These are phyloP conservation scores for Xenosphaeropsis pyriputrescens DNA, from an alignment of 2,329 filamentous ascomycete genomes.

Conservation along the genomic window DNA sequence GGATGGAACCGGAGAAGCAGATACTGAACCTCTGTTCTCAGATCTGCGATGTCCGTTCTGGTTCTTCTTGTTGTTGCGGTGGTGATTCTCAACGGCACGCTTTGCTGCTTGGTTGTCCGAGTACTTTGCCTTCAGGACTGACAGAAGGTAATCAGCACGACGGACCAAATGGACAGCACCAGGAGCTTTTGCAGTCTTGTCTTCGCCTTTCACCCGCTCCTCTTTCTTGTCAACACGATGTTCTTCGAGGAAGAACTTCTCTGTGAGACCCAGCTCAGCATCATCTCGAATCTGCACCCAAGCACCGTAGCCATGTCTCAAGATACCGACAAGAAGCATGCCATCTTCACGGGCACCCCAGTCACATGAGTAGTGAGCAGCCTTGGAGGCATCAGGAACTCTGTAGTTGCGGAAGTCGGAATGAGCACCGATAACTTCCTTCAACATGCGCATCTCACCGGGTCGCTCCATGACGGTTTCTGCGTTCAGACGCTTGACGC, in stretches of 20 bases:
- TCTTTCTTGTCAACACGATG: constrained; percentile 97
- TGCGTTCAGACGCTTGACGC: constrained; percentile 89
- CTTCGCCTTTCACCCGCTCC: constrained; percentile 63
- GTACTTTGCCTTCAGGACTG: constrained; percentile 80
- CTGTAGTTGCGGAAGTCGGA: constrained; percentile 69
- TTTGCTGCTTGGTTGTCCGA: constrained; percentile 62
- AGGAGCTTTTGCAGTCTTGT: constrained; percentile 68
- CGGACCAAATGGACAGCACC: constrained; percentile 96
- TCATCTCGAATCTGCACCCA: constrained; percentile 95
- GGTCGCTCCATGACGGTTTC: constrained; percentile 90
- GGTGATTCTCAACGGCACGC: constrained; percentile 78
- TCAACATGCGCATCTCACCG: constrained; percentile 73
- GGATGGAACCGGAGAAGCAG: constrained; percentile 56
- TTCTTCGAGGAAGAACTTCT: constrained; percentile 94
- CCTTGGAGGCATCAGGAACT: constrained; percentile 81
- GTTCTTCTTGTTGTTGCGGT: constrained; percentile 72
- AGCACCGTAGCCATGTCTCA: constrained; percentile 85
- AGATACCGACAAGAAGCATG: constrained; percentile 91
- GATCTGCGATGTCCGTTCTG: constrained; percentile 45
- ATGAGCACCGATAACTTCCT: constrained; percentile 51
- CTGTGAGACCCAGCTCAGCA: constrained; percentile 64
- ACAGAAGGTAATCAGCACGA: constrained; percentile 85
- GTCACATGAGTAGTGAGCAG: constrained; percentile 76
- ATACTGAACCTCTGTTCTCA: constrained; percentile 42
- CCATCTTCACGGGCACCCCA: constrained; percentile 93